These are phyloP conservation scores for Lignosus rhinocerotis DNA, from an alignment of 1,284 basidiomycete genomes.

Conservation along the genomic window DNA sequence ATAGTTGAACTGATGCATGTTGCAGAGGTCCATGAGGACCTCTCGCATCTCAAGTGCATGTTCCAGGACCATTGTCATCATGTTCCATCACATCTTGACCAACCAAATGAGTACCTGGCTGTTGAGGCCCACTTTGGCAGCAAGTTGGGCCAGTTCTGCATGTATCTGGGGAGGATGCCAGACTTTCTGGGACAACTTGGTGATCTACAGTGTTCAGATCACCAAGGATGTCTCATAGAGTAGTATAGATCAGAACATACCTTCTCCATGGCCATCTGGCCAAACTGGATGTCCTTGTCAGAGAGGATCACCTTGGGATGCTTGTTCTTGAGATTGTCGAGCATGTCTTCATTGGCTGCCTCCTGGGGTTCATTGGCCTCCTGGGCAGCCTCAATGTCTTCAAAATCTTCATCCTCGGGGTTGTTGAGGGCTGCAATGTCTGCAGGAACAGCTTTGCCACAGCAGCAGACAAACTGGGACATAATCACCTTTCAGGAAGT, in stretches of 20 bases:
- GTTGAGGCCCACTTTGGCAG: not conserved
- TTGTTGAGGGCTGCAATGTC: not conserved
- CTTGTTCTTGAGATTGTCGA: not conserved
- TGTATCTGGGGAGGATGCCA: constrained; percentile 18
- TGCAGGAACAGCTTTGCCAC: not conserved
- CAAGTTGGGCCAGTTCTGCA: constrained; percentile 11
- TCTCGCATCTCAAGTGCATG: constrained; percentile 16
- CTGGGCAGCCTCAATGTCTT: not conserved
- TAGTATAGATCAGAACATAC: not conserved
- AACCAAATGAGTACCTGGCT: constrained; percentile 16
- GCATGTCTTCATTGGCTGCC: not conserved
- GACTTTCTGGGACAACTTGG: constrained; percentile 1
- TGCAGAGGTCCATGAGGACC: constrained; percentile 10
- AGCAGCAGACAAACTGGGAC: not conserved
- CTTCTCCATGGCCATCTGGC: constrained; percentile 6
- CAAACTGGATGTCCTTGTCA: not conserved
- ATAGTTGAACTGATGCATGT: constrained; percentile 7
- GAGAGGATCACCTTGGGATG: not conserved
- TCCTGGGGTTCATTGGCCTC: not conserved
- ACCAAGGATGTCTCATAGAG: not conserved
- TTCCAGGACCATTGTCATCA: constrained; percentile 15
- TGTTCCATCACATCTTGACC: constrained; percentile 27
- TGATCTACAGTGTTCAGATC: constrained; percentile 1
- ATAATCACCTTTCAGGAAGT: not conserved
- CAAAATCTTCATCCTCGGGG: not conserved